Evolutionary conservation across 2,329 filamentous ascomycete species (phyloP).

Genomic region (Epichloe baconii): DNA sequence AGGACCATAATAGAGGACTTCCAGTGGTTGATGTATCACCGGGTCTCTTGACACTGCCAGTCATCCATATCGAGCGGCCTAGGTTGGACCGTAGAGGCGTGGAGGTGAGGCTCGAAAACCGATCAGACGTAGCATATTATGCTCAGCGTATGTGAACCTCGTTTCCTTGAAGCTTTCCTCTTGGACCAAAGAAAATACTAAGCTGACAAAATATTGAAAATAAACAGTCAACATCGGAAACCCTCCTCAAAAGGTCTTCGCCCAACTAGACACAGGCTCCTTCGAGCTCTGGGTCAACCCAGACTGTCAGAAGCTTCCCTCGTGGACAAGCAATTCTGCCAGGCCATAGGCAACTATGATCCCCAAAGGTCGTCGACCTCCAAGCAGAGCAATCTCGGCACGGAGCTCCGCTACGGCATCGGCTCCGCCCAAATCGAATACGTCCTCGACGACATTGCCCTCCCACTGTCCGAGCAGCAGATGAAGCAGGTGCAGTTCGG

Average conservation of each 20-base stretch:
- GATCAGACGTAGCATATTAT: slow-evolving; percentile 41
- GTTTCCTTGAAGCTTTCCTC: no score
- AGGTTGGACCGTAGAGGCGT: slow-evolving; percentile 28
- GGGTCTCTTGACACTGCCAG: slow-evolving; percentile 16
- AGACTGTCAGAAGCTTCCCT: slow-evolving; percentile 33
- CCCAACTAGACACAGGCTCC: slow-evolving; percentile 46
- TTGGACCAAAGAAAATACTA: no score
- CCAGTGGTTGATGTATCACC: slow-evolving; percentile 5
- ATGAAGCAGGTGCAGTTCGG: slow-evolving; percentile 47
- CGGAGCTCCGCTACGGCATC: slow-evolving; percentile 36
- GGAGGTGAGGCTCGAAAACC: slow-evolving; percentile 33
- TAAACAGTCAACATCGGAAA: slow-evolving; percentile 38
- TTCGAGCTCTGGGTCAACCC: slow-evolving; percentile 53
- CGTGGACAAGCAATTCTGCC: slow-evolving; percentile 31
- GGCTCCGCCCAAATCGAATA: slow-evolving; percentile 38
- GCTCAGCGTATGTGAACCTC: slow-evolving; percentile 25
- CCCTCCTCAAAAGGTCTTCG: slow-evolving; percentile 37
- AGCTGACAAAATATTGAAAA: slow-evolving; percentile 12
- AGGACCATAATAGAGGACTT: neutral
- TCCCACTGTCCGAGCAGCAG: slow-evolving; percentile 23
- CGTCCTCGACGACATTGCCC: slow-evolving; percentile 30
- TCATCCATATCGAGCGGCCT: slow-evolving; percentile 17
- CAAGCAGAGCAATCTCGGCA: slow-evolving; percentile 18
- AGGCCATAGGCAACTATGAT: slow-evolving; percentile 31
- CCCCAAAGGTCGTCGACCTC: slow-evolving; percentile 27